Evolutionary conservation across 441 rosid genomes (phyloP).

Genomic region (Croton setiger): DNA sequence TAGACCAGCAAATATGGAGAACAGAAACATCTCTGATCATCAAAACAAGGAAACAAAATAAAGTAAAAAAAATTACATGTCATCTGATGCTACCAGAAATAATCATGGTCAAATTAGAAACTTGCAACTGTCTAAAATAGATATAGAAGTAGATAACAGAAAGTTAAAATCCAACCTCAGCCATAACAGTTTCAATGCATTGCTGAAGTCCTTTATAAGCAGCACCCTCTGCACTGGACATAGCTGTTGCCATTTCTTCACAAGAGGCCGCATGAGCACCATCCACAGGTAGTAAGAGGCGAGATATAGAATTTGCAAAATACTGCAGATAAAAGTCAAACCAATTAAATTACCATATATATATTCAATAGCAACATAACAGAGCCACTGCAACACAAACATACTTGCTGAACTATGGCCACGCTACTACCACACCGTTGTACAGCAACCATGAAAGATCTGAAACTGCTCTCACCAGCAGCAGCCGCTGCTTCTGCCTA

Average conservation of each 20-base stretch:
- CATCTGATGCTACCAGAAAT: conserved; percentile 7
- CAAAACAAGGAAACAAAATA: not conserved
- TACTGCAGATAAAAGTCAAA: conserved; percentile 47
- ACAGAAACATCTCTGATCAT: conserved; percentile 12
- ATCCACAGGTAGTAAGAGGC: conserved; percentile 96
- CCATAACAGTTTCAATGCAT: conserved; percentile 99
- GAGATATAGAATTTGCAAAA: conserved; percentile 95
- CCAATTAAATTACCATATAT: conserved; percentile 17
- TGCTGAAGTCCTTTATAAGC: conserved; percentile 99
- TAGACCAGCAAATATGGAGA: conserved; percentile 12
- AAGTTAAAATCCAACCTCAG: conserved; percentile 67
- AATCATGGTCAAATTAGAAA: not conserved
- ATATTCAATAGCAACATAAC: conserved; percentile 13
- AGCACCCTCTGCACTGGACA: conserved; percentile 97
- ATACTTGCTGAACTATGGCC: conserved; percentile 96
- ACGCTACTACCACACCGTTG: conserved; percentile 99
- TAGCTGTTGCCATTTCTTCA: conserved; percentile 98
- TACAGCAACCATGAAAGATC: conserved; percentile 97
- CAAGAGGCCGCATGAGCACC: conserved; percentile 98
- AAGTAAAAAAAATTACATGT: not conserved
- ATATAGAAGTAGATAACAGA: conserved; percentile 16
- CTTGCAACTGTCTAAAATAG: conserved; percentile 19
- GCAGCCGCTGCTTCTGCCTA: conserved; percentile 99
- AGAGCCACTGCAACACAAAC: conserved; percentile 27
- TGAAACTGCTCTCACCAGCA: conserved; percentile 99